phyloP scores from a whole-genome alignment of 257 asterid species.

The Solanum tarijense region DNA sequence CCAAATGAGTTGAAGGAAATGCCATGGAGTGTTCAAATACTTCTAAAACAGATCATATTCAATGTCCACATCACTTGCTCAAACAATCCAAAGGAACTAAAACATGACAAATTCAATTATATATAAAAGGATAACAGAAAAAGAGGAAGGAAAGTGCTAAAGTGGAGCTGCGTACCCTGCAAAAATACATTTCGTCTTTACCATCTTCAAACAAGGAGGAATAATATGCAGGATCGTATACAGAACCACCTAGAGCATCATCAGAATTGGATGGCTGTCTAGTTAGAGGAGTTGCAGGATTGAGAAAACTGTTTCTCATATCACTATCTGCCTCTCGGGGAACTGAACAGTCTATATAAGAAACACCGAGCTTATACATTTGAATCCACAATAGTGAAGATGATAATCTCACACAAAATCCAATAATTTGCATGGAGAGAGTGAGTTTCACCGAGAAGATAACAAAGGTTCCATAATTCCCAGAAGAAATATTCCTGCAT shows the following conservation, averaged over 20 bases:
- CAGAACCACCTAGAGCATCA: slow-evolving; percentile 65
- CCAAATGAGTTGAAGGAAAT: background rate
- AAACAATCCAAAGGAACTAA: background rate
- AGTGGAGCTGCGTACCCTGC: slow-evolving; percentile 36
- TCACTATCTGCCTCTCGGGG: slow-evolving; percentile 62
- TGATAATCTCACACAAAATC: slow-evolving; percentile 62
- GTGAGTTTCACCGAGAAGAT: slow-evolving; percentile 77
- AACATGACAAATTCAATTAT: background rate
- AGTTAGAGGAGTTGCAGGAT: slow-evolving; percentile 59
- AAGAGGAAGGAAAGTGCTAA: no score
- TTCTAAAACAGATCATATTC: background rate
- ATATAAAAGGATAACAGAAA: background rate
- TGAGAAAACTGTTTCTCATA: slow-evolving; percentile 73
- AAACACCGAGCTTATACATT: slow-evolving; percentile 91
- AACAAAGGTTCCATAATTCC: slow-evolving; percentile 52
- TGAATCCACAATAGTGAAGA: slow-evolving; percentile 88
- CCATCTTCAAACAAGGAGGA: slow-evolving; percentile 77
- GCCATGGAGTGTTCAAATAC: background rate
- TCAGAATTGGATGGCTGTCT: slow-evolving; percentile 55
- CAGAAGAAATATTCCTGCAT: slow-evolving; percentile 68
- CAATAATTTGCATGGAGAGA: slow-evolving; percentile 73
- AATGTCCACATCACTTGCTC: background rate
- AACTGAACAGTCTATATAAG: slow-evolving; percentile 44
- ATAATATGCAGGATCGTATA: slow-evolving; percentile 68
- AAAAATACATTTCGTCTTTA: slow-evolving; percentile 32